Percentiles rank a stretch among this genome's conserved stretches.
phyloP scores from a whole-genome alignment of 306 rosid species.

The Pyrus communis region DNA sequence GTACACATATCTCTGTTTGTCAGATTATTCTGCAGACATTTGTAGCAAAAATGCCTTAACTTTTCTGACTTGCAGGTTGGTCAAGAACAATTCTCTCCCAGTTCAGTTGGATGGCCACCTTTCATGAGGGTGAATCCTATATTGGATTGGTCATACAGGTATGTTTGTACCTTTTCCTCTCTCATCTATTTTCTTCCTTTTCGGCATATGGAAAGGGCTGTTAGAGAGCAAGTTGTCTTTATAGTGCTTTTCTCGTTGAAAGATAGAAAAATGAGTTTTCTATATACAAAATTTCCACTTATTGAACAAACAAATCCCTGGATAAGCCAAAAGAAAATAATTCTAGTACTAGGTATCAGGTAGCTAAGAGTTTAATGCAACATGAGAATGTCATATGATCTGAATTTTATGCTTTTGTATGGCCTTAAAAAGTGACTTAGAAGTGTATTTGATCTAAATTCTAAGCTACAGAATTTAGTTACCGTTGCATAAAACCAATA shows the following conservation, averaged over 20 bases:
- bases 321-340: background rate
- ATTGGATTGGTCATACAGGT: conserved; percentile 98
- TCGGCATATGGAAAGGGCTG: conserved; percentile 8
- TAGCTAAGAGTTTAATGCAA: background rate
- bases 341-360: background rate
- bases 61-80: conserved; percentile 55
- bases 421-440: too few species aligned
- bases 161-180: conserved; percentile 8
- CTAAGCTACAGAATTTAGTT: background rate
- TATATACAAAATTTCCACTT: background rate
- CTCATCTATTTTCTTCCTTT: background rate
- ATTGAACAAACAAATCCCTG: background rate
- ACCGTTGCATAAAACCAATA: background rate
- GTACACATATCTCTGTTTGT: conserved; percentile 7
- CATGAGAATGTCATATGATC: background rate
- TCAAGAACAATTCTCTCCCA: conserved; percentile 95
- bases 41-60: background rate
- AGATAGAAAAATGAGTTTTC: background rate
- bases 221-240: background rate
- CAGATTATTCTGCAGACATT: background rate
- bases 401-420: too few species aligned
- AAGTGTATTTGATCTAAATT: background rate
- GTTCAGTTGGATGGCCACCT: conserved; percentile 96
- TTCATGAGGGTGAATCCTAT: conserved; percentile 98
- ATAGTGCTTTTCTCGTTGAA: background rate